Evolutionary conservation across 345 rosid species (phyloP), one percentile per base, ranked within the genome.

Genomic region (Lepidium sativum): DNA sequence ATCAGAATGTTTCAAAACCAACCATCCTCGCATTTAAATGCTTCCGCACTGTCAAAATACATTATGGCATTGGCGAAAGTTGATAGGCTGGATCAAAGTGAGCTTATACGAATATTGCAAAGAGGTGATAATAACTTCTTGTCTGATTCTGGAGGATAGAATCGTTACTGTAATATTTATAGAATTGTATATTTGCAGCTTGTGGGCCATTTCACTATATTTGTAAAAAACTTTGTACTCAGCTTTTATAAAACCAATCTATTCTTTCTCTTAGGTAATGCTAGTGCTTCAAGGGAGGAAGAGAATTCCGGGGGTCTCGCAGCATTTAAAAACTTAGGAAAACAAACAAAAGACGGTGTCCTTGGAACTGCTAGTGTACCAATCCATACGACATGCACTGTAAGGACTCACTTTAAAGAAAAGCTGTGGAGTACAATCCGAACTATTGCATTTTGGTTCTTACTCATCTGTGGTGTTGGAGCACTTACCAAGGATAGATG

Each of bases 401-500:
- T 90, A 80, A 87, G 91, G 73, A 87, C 89, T 53, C 80, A 81
- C 54, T 88, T 90, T 67, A 91, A 94, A 65, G 96, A 91, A 80
- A 96, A 91, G 68, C 79, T 94, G 3, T 91, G 97, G 99, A 90
- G 91, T 27, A 91, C 95, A 4, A 62, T 91, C 77, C 86, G 97
- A 20, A 56, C 85, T 14, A 74, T 91, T 52, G 91, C 86, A 3
- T 76, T 91, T 70, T 88, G 84, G 6, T 91, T 90, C 55, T 75
- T 94, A 65, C 71, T 94, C 68, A 86, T 91, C 65, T 94, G 96
- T 77, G 99, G 95, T 68, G 80, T 80, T 12, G 92, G 95, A 18
- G 99, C 99, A 15, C 92, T 91, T 59, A 83, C 85, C 32, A 96
- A 91, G 79, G 99, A 94, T 67, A 79, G 87, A 60, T 95, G 99